phyloP scores from a whole-genome alignment of 1,284 basidiomycete species.

The Cryptococcus wingfieldii region DNA sequence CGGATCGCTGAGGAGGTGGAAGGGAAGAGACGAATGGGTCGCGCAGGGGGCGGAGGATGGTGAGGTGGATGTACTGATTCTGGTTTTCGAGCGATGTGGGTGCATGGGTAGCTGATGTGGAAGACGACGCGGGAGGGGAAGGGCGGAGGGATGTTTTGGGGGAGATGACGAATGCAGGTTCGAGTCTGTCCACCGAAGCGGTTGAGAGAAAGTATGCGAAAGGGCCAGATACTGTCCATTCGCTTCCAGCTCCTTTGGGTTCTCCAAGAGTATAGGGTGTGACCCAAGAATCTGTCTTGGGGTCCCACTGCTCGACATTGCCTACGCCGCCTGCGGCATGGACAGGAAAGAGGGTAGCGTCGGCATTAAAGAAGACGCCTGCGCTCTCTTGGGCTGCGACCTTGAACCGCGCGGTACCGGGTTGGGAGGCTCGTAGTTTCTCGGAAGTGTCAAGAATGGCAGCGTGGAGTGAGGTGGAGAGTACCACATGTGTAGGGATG shows the following conservation, averaged over 20 bases:
- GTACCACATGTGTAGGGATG: slow-evolving; percentile 49
- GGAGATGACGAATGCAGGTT: slow-evolving; percentile 70
- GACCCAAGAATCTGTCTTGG: slow-evolving; percentile 52
- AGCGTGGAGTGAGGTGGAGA: slow-evolving; percentile 70
- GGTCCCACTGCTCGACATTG: slow-evolving; percentile 59
- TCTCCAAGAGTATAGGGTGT: slow-evolving; percentile 37
- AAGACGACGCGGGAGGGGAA: slow-evolving; percentile 29
- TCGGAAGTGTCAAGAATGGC: slow-evolving; percentile 79
- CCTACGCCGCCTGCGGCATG: slow-evolving; percentile 5
- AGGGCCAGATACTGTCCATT: slow-evolving; percentile 62
- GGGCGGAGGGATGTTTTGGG: slow-evolving; percentile 49
- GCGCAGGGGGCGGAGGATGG: slow-evolving; percentile 73
- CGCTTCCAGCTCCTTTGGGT: slow-evolving; percentile 34
- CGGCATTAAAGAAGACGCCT: slow-evolving; percentile 64
- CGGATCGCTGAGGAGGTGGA: slow-evolving; percentile 42
- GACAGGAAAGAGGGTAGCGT: slow-evolving; percentile 53
- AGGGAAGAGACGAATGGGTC: slow-evolving; percentile 56
- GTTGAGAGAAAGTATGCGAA: slow-evolving; percentile 82
- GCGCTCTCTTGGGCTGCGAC: slow-evolving; percentile 73
- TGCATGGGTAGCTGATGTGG: background rate
- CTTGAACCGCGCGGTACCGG: slow-evolving; percentile 80
- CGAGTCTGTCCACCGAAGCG: slow-evolving; percentile 75
- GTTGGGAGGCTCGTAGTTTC: slow-evolving; percentile 61
- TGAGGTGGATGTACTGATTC: slow-evolving; percentile 62
- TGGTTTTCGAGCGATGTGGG: slow-evolving; percentile 10